Evolutionary conservation across 192 early-diverging fungal species (phyloP).

Genomic region (Coemansia guatemalensis): DNA sequence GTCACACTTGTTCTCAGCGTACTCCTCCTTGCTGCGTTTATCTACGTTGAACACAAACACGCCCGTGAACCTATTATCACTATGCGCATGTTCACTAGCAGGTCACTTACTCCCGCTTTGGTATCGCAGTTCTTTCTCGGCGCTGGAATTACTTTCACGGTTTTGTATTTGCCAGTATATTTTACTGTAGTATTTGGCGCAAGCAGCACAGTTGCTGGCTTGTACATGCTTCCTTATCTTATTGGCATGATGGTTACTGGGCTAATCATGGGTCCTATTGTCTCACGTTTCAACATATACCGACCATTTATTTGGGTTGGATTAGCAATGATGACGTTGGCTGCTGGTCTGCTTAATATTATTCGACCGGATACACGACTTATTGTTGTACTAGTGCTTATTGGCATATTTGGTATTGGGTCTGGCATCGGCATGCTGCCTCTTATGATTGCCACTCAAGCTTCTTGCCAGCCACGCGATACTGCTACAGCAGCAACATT

Average conservation of each 20-base stretch:
- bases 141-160: slow-evolving; percentile 25
- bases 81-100: slow-evolving; percentile 38
- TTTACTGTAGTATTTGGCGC: slow-evolving; percentile 25
- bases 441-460: slow-evolving; percentile 31
- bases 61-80: slow-evolving; percentile 75
- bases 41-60: slow-evolving; percentile 58
- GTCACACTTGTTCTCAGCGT: slow-evolving; percentile 47
- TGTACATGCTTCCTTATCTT: slow-evolving; percentile 34
- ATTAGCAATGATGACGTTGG: slow-evolving; percentile 17
- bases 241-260: slow-evolving; percentile 27
- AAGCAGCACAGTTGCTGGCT: slow-evolving; percentile 19
- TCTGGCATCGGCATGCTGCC: slow-evolving; percentile 29
- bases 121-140: slow-evolving; percentile 32
- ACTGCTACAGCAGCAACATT: slow-evolving; percentile 28
- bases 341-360: slow-evolving; percentile 26
- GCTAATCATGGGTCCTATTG: slow-evolving; percentile 21
- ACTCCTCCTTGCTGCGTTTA: slow-evolving; percentile 55
- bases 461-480: slow-evolving; percentile 18
- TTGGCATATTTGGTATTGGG: slow-evolving; percentile 28
- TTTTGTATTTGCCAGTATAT: slow-evolving; percentile 35
- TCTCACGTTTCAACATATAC: slow-evolving; percentile 25
- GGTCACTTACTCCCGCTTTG: slow-evolving; percentile 11
- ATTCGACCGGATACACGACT: slow-evolving; percentile 18
- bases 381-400: slow-evolving; percentile 16
- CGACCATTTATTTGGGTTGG: slow-evolving; percentile 39